Evolutionary conservation across 139 green algal genomes (phyloP), one percentile per base, ranked within the genome.

Genomic region (Ulvella scutata): DNA sequence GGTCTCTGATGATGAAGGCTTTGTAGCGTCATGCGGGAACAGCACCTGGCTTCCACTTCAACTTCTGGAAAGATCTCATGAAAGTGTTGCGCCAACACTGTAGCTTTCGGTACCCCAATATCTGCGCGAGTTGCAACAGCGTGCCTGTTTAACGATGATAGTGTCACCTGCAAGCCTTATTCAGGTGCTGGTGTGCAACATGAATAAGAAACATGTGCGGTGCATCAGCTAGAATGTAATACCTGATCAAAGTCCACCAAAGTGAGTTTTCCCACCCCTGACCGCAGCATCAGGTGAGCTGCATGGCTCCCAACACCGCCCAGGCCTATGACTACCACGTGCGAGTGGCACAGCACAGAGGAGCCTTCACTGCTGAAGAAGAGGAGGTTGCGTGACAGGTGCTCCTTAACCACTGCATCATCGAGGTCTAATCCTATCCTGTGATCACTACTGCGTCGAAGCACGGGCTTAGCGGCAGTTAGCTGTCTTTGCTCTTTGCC

Each of bases 211-310:
- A 21, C 43, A 60, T n/a, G n/a, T n/a, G n/a, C n/a, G n/a, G n/a
- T n/a, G n/a, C n/a, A n/a, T n/a, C n/a, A n/a, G n/a, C n/a, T n/a
- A n/a, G n/a, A n/a, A n/a, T n/a, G 76, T 13, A 73, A 79, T 35
- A 91, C 90, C 83, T 96, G 92, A 82, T 99, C 94, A 85, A 98
- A 98, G 84, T 99, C 94, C 28, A 99, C 84, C 0, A 99, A 79
- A 1, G 93, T 86, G 62, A 99, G 79, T 31, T 80, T 79, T 7
- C 93, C 90, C 9, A 99, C 90, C 1, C 94, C 94, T 1, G 90
- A 93, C 20, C 94, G 84, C 31, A 98, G 86, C 74, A 99, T 86
- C 73, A 97, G 81, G 80, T 96, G 85, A 3, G 94, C 94, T 3
- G 90, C 89, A 80, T 99, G 94, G 79, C 87, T 96, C 34, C 94